Conservation (phyloP, 2,329 filamentous ascomycete species). For the Beauveria pseudobassiana region DNA sequence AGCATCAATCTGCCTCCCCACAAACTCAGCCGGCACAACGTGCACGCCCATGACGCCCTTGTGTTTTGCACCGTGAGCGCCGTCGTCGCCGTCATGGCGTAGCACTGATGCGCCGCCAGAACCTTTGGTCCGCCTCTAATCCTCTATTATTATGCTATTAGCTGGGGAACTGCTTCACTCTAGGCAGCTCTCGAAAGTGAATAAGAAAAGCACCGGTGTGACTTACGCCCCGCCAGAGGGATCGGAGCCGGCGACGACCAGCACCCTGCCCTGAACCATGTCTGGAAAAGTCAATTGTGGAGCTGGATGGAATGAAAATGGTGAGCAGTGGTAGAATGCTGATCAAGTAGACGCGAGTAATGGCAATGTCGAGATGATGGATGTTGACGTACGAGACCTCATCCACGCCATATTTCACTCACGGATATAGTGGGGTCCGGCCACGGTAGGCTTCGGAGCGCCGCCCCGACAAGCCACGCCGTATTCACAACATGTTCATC, state of each 20-base stretch:
- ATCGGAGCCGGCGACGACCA: conserved; percentile 84
- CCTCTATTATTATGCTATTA: conserved; percentile 47
- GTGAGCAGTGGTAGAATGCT: neutral
- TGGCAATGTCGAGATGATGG: neutral
- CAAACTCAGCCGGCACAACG: conserved; percentile 67
- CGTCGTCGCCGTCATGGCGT: conserved; percentile 93
- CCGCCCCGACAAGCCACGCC: neutral
- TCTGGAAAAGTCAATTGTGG: neutral
- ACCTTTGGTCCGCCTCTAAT: conserved; percentile 92
- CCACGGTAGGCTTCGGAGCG: neutral
- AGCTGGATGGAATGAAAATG: neutral
- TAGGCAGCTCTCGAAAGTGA: too few species aligned
- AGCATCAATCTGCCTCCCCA: conserved; percentile 77
- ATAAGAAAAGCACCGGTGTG: neutral
- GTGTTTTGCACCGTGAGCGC: conserved; percentile 97
- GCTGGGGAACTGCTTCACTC: neutral
- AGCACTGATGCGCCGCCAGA: conserved; percentile 83
- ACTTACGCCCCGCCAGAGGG: conserved; percentile 80
- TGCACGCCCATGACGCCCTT: conserved; percentile 75
- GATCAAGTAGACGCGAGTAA: neutral
- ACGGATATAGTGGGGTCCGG: neutral
- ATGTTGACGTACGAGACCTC: neutral
- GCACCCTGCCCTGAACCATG: conserved; percentile 46
- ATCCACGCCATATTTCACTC: conserved; percentile 8
- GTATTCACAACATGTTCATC: neutral